Evolutionary conservation across 2,329 filamentous ascomycete genomes (phyloP), one percentile per base, ranked within the genome.

Genomic region (Cercospora brassicicola): DNA sequence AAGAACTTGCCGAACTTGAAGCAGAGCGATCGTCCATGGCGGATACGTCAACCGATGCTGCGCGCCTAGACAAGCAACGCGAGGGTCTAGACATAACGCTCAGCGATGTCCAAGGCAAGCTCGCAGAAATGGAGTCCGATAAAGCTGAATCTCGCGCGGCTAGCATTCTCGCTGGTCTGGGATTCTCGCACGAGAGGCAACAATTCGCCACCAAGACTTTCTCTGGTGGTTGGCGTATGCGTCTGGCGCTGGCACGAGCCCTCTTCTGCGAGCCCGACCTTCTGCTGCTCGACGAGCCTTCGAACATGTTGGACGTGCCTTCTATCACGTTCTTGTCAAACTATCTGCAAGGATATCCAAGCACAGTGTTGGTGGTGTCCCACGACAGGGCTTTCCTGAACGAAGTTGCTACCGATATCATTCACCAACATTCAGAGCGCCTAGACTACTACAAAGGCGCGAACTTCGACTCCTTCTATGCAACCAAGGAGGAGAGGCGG

Each of bases 141-240:
- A 98, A 97, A 82, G 95, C 95, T 67, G 95, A 99, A 78, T 91
- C 95, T 71, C 87, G 95, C 78, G 95, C 95, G 57, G 95, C 95
- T 61, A 97, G 92, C 81, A 99, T 99, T 77, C 86, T 99, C 63
- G 94, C 95, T 68, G 95, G 95, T 87, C 89, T 99, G 67, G 95
- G 95, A 74, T 99, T 99, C 87, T 98, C 95, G 0, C 81, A 92
- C 20, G 95, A 98, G 81, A 87, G 93, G 72, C 95, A 99, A 78
- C 91, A 96, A 75, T 93, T 87, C 78, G 90, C 95, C 15, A 99
- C 95, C 64, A 98, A 92, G 85, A 98, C 94, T 4, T 99, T 99
- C 83, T 99, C 95, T 63, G 95, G 95, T 86, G 95, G 95, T 91
- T 99, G 95, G 95, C 90, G 95, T 82, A 99, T 99, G 95, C 91